Percentiles rank a stretch among this genome's conserved stretches.
Conservation (phyloP, 2,329 filamentous ascomycete genomes). For the Pseudovirgaria hyperparasitica region DNA sequence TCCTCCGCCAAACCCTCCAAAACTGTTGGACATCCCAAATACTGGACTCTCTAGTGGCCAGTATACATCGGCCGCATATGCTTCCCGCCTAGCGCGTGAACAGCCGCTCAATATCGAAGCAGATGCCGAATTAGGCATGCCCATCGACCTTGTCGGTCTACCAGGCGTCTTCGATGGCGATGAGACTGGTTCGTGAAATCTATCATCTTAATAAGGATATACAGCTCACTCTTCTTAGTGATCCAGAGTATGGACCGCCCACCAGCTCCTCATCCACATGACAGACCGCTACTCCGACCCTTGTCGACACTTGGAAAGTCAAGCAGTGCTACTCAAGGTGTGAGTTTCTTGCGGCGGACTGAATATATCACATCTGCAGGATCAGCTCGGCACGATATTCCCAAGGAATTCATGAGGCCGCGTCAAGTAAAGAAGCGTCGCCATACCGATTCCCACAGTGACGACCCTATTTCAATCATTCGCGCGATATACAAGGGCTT, state of each 20-base stretch:
- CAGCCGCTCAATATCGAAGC: slow-evolving; percentile 94
- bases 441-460: slow-evolving; percentile 27
- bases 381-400: slow-evolving; percentile 28
- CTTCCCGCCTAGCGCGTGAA: slow-evolving; percentile 75
- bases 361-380: slow-evolving; percentile 69
- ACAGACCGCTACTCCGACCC: slow-evolving; percentile 71
- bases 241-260: slow-evolving; percentile 67
- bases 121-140: slow-evolving; percentile 96
- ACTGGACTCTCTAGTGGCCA: slow-evolving; percentile 75
- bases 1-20: slow-evolving; percentile 85
- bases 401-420: slow-evolving; percentile 38
- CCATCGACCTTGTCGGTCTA: slow-evolving; percentile 86
- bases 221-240: slow-evolving; percentile 37
- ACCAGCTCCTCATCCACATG: slow-evolving; percentile 65
- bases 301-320: slow-evolving; percentile 77
- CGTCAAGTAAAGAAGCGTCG: slow-evolving; percentile 22
- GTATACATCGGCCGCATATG: slow-evolving; percentile 84
- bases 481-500: slow-evolving; percentile 51
- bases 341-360: slow-evolving; percentile 89
- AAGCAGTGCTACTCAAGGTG: slow-evolving; percentile 60
- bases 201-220: slow-evolving; percentile 9
- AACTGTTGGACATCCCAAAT: slow-evolving; percentile 93
- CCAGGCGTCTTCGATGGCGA: slow-evolving; percentile 91
- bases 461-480: slow-evolving; percentile 49
- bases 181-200: slow-evolving; percentile 58